phyloP scores from a whole-genome alignment of 2,329 filamentous ascomycete species.

The Cadophora malorum region DNA sequence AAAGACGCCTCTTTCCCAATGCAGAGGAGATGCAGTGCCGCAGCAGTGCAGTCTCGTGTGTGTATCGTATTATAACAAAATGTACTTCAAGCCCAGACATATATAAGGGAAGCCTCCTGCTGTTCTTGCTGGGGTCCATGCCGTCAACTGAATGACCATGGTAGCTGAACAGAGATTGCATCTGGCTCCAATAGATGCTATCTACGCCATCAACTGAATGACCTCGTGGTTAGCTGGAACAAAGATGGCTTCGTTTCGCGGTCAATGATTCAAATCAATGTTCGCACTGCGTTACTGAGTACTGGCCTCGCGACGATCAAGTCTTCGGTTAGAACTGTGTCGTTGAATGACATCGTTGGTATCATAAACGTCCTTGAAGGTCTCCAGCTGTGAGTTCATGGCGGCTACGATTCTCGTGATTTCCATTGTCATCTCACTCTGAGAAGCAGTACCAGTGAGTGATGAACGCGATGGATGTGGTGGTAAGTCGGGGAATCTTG shows the following conservation, averaged over 20 bases:
- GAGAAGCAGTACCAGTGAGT: slow-evolving; percentile 38
- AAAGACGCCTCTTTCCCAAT: slow-evolving; percentile 17
- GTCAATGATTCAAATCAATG: neutral
- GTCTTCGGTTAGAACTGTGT: slow-evolving; percentile 19
- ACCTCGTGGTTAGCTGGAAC: neutral
- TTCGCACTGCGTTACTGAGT: neutral
- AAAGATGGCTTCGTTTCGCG: neutral
- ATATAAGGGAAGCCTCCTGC: neutral
- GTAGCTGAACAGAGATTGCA: neutral
- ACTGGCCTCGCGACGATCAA: slow-evolving; percentile 1
- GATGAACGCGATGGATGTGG: slow-evolving; percentile 38
- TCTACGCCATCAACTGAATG: slow-evolving; percentile 12
- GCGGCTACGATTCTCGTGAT: slow-evolving; percentile 36
- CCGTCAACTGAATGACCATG: slow-evolving; percentile 7
- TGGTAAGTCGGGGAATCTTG: slow-evolving; percentile 21
- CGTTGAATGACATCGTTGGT: slow-evolving; percentile 27
- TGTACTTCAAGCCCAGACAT: slow-evolving; percentile 13
- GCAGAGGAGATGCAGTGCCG: slow-evolving; percentile 6
- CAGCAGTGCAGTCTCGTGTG: neutral
- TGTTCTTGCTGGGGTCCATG: neutral
- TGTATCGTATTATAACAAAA: slow-evolving; percentile 3
- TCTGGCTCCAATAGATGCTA: neutral
- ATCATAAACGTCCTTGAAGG: slow-evolving; percentile 40
- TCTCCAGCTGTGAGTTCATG: slow-evolving; percentile 38
- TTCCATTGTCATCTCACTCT: slow-evolving; percentile 40